phyloP scores from a whole-genome alignment of 129 eudicot genomes.

The Saposhnikovia divaricata region DNA sequence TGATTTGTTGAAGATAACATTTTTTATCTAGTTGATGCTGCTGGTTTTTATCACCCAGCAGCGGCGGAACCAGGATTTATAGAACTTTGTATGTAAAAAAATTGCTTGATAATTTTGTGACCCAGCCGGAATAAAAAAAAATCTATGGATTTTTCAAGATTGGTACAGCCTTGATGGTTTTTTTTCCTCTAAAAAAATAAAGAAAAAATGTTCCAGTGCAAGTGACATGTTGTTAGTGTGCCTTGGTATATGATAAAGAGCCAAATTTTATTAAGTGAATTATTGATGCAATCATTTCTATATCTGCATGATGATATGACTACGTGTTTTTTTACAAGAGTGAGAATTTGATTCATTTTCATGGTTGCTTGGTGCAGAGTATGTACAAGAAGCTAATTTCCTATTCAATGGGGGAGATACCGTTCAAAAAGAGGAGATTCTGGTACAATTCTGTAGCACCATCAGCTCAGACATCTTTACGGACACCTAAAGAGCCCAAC shows the following conservation, averaged over 20 bases:
- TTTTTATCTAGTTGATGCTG: too few relatives aligned
- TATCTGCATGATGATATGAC: not conserved
- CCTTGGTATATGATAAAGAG: not conserved
- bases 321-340: not conserved
- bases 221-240: not conserved
- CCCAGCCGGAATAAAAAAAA: not conserved
- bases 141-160: too few relatives aligned
- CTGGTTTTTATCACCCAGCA: too few relatives aligned
- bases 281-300: not conserved
- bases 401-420: slow-evolving; percentile 37
- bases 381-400: not conserved
- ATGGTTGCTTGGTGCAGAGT: slow-evolving; percentile 9
- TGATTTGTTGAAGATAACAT: too few relatives aligned
- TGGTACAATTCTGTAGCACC: slow-evolving; percentile 15
- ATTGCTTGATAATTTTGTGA: too few relatives aligned
- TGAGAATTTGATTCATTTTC: not conserved
- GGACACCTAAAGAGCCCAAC: slow-evolving; percentile 10
- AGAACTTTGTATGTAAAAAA: too few relatives aligned
- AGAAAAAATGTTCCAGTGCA: too few relatives aligned
- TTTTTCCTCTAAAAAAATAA: not conserved
- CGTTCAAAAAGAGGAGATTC: slow-evolving; percentile 67
- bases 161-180: not conserved
- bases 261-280: not conserved
- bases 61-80: too few relatives aligned
- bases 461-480: slow-evolving; percentile 16